These are phyloP conservation scores for Pythium pyrilobum DNA, from an alignment of 352 stramenopile genomes.

Conservation along the genomic window DNA sequence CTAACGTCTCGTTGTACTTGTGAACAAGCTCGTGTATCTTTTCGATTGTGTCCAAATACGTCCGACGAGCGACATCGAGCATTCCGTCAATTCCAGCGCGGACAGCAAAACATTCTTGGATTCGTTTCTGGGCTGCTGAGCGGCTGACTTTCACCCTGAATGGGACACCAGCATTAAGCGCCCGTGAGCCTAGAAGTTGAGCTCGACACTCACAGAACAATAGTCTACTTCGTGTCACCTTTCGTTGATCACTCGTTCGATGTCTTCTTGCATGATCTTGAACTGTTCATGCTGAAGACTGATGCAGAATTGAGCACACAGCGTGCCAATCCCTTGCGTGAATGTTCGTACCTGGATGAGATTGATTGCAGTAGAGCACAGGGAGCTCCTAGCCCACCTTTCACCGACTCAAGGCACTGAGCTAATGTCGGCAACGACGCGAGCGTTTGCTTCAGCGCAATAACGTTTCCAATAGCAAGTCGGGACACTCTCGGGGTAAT, in stretches of 20 bases:
- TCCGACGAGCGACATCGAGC: constrained; percentile 76
- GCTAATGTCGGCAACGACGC: constrained; percentile 55
- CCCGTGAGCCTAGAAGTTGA: not conserved
- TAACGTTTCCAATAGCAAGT: constrained; percentile 71
- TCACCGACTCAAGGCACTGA: constrained; percentile 36
- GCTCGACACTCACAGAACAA: no score
- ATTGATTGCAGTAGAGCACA: constrained; percentile 60
- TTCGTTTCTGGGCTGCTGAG: constrained; percentile 72
- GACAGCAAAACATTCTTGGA: constrained; percentile 83
- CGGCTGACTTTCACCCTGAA: constrained; percentile 54
- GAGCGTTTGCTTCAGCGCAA: constrained; percentile 81
- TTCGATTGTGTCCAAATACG: constrained; percentile 80
- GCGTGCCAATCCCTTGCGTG: no score
- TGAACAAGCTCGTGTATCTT: constrained; percentile 75
- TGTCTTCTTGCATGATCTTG: constrained; percentile 24
- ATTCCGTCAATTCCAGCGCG: constrained; percentile 78
- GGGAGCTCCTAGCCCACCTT: constrained; percentile 13
- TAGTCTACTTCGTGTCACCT: constrained; percentile 27
- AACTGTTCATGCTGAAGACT: constrained; percentile 9
- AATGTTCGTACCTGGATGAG: constrained; percentile 50
- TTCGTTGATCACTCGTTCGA: constrained; percentile 74
- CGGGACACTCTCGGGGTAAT: constrained; percentile 64
- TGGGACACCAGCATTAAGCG: not conserved
- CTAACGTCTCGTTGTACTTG: constrained; percentile 65
- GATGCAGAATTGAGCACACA: not conserved